Evolutionary conservation across 495 filamentous ascomycete species (phyloP), one percentile per base, ranked within the genome.

Genomic region (Chlorociboria aeruginascens): DNA sequence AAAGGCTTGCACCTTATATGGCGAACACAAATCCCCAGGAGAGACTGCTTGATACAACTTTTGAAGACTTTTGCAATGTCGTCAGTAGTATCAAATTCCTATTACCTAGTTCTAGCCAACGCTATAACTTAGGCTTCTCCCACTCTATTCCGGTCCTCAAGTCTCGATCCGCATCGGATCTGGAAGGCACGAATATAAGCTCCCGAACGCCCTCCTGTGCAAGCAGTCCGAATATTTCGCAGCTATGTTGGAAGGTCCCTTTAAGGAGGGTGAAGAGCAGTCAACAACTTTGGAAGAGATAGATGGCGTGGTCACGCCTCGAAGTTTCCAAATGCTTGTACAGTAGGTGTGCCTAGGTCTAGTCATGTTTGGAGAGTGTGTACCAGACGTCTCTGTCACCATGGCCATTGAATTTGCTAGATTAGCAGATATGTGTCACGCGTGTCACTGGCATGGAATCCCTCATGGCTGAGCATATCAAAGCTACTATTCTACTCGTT

Each of bases 311-410:
- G 44, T 62, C 14, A 50, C 60, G 4, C 13, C 34, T 11, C 55
- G 20, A 37, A 62, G 60, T 13, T 30, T 61, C 25, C 44, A 65
- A 51, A 50, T 56, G 40, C 48, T 65, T 4, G 31, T 61, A 11
- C 58, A 64, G 52, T 64, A 56, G 62, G 29, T 64, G 8, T 63
- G 54, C 42, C 53, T 50, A 11, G 33, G 59, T 7, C 25, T 30
- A 29, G 34, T 62, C 35, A 46, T 50, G 16, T 62, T 59, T 32
- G 41, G 49, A 17, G 33, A 58, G 25, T 35, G 32, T 8, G 43
- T 49, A 40, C 53, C 53, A 29, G 43, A 39, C 11, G 42, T 56
- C 0, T 17, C 43, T 9, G 61, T 64, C 11, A 45, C 60, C 1
- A 49, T 56, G 3, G 12, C 50, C 0, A 57, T 66, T 12, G 61